These are phyloP conservation scores for Phytopythium aichiense DNA, from an alignment of 352 stramenopile genomes.

Conservation along the genomic window DNA sequence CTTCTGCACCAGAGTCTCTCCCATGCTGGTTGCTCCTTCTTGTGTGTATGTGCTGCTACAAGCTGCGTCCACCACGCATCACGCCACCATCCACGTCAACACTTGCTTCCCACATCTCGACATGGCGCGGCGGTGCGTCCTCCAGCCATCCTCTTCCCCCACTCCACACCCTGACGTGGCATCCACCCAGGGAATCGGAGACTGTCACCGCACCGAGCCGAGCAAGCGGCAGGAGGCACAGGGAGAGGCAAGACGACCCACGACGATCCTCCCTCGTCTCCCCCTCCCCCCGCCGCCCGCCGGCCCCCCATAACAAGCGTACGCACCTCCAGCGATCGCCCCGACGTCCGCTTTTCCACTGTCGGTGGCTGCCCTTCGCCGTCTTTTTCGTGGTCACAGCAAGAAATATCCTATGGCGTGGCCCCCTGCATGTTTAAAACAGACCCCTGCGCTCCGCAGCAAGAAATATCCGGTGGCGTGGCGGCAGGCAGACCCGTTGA, in stretches of 20 bases:
- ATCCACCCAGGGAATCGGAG: too few relatives aligned
- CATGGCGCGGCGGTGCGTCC: too few relatives aligned
- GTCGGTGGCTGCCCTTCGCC: slow-evolving; percentile 1
- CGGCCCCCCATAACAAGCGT: neutral
- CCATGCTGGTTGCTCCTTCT: slow-evolving; percentile 28
- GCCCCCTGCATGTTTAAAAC: too few relatives aligned
- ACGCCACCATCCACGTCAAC: too few relatives aligned
- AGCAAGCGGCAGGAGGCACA: too few relatives aligned
- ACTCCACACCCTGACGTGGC: too few relatives aligned
- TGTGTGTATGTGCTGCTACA: neutral
- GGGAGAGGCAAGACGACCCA: neutral
- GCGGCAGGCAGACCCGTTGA: too few relatives aligned
- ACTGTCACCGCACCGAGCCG: too few relatives aligned
- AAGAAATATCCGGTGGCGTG: too few relatives aligned
- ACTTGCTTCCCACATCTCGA: too few relatives aligned
- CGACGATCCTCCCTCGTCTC: neutral
- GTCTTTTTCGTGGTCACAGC: slow-evolving; percentile 1
- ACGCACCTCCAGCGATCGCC: slow-evolving; percentile 3
- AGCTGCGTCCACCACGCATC: neutral
- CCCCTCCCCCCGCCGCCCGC: neutral
- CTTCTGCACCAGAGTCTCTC: slow-evolving; percentile 61
- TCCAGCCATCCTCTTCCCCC: too few relatives aligned
- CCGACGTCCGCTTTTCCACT: slow-evolving; percentile 8
- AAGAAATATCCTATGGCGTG: slow-evolving; percentile 9
- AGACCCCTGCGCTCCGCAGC: too few relatives aligned